phyloP scores from a whole-genome alignment of 2,329 filamentous ascomycete species.

The Neopestalotiopsis rosae region DNA sequence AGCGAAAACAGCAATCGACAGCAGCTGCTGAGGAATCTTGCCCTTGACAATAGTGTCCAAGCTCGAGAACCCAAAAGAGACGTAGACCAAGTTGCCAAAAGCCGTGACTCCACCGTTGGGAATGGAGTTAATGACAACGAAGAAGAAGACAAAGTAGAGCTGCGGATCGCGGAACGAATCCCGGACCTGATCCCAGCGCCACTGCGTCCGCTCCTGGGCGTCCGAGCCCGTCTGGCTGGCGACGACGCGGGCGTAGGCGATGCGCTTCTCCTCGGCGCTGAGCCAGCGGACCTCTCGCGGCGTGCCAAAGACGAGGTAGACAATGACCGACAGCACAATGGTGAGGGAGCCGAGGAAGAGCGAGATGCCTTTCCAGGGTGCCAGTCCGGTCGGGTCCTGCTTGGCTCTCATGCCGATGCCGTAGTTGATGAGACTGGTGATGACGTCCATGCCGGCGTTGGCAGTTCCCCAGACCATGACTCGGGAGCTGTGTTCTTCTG shows the following conservation, averaged over 20 bases:
- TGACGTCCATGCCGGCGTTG: conserved; percentile 38
- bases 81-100: conserved; percentile 37
- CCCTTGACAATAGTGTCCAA: conserved; percentile 39
- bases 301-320: conserved; percentile 36
- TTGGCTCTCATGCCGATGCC: conserved; percentile 30
- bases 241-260: conserved; percentile 34
- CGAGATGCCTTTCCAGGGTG: conserved; percentile 36
- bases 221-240: conserved; percentile 35
- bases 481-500: conserved; percentile 35
- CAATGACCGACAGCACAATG: conserved; percentile 27
- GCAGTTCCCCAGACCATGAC: conserved; percentile 39
- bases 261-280: conserved; percentile 35
- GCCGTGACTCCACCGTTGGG: conserved; percentile 40
- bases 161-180: conserved; percentile 36
- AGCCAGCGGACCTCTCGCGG: conserved; percentile 38
- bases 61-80: conserved; percentile 38
- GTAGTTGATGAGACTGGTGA: conserved; percentile 37
- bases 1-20: conserved; percentile 36
- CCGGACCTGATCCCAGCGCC: conserved; percentile 35
- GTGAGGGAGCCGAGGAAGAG: conserved; percentile 36
- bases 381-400: conserved; percentile 27
- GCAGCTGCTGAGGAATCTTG: conserved; percentile 33
- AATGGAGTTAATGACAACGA: conserved; percentile 38
- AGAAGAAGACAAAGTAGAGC: conserved; percentile 41
- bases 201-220: conserved; percentile 31